A percentile compares a stretch with the other conserved stretches of the same genome.
phyloP scores from a whole-genome alignment of 805 yeast species.

The Barnettozyma populi region DNA sequence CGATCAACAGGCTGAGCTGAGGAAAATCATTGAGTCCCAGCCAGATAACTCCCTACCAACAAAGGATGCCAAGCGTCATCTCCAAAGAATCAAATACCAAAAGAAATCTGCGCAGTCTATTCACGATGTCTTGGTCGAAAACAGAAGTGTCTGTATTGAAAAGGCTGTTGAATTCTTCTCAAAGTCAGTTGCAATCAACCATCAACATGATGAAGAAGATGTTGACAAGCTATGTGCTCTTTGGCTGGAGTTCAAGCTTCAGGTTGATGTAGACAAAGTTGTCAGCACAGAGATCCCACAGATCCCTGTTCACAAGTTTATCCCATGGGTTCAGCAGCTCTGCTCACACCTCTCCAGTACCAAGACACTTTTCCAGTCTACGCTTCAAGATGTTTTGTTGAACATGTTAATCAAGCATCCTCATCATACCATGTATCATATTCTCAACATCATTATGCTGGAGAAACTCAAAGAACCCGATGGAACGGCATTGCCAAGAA shows the following conservation, averaged over 20 bases:
- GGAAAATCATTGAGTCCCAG: constrained; percentile 36
- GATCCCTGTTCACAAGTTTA: constrained; percentile 56
- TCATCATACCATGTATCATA: constrained; percentile 59
- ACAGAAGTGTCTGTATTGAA: constrained; percentile 38
- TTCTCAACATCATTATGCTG: constrained; percentile 49
- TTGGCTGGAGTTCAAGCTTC: constrained; percentile 64
- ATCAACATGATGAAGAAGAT: constrained; percentile 44
- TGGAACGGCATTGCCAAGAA: constrained; percentile 36
- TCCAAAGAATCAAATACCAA: constrained; percentile 43
- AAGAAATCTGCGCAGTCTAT: constrained; percentile 45
- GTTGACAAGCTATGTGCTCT: constrained; percentile 75
- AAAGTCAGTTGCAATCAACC: constrained; percentile 42
- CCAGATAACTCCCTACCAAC: constrained; percentile 41
- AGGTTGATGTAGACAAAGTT: constrained; percentile 37
- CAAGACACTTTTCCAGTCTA: constrained; percentile 45
- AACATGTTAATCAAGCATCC: constrained; percentile 57
- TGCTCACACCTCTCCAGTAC: constrained; percentile 61
- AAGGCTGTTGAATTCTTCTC: constrained; percentile 58
- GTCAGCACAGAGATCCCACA: constrained; percentile 33
- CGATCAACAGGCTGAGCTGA: constrained; percentile 45
- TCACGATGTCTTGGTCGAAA: constrained; percentile 32
- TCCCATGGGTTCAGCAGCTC: constrained; percentile 81
- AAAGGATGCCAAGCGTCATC: constrained; percentile 47
- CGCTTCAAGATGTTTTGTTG: constrained; percentile 43
- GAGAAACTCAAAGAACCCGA: constrained; percentile 27